These are phyloP conservation scores for Theobroma cacao DNA, from an alignment of 345 rosid species.

Conservation along the genomic window DNA sequence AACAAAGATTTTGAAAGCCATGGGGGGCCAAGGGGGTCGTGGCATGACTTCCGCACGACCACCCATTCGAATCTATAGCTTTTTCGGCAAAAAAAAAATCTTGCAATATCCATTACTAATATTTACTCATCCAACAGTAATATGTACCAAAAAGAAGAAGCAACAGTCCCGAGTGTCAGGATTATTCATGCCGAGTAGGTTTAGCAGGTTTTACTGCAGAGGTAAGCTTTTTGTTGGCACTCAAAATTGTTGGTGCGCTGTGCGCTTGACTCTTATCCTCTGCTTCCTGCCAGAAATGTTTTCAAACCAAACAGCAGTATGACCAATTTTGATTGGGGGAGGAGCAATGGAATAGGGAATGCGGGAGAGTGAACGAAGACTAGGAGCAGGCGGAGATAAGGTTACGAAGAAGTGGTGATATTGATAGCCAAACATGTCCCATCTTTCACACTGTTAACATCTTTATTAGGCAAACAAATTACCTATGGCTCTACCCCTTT, in stretches of 20 bases:
- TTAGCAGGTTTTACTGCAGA: too few species aligned
- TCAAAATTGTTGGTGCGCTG: neutral
- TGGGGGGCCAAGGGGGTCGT: too few species aligned
- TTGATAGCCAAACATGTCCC: constrained; percentile 17
- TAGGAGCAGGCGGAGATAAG: neutral
- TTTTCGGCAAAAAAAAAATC: neutral
- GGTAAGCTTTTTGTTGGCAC: neutral
- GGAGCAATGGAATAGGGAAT: neutral
- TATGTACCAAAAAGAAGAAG: too few species aligned
- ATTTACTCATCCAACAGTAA: neutral
- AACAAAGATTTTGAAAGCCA: too few species aligned
- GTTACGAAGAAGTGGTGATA: neutral
- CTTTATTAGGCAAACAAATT: constrained; percentile 5
- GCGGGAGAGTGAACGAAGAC: neutral
- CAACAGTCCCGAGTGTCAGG: too few species aligned
- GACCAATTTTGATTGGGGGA: neutral
- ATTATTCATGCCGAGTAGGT: too few species aligned
- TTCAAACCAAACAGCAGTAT: neutral
- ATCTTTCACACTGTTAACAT: neutral
- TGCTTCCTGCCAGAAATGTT: neutral
- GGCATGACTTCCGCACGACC: neutral
- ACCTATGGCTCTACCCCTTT: neutral
- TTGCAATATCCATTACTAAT: neutral
- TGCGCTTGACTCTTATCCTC: too few species aligned
- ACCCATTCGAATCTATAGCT: neutral